A percentile compares a stretch with the other conserved stretches of the same genome.
These are phyloP conservation scores for Blastomyces gilchristii DNA, from an alignment of 2,329 filamentous ascomycete genomes.

Conservation along the genomic window DNA sequence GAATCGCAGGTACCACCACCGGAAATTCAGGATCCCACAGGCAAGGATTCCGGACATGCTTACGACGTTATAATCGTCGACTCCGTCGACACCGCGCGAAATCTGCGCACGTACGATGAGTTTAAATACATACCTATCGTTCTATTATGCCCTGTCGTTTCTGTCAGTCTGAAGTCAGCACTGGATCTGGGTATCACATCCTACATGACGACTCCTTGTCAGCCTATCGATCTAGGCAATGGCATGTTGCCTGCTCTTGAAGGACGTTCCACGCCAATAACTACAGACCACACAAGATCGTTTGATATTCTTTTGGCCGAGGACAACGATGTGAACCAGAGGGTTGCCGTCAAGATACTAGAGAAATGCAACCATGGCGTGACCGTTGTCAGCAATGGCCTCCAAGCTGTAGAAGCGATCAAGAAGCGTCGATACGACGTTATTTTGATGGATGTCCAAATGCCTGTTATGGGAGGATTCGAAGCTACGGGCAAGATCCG, in stretches of 20 bases:
- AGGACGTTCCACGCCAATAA: conserved; percentile 78
- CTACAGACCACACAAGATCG: conserved; percentile 87
- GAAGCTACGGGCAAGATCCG: conserved; percentile 95
- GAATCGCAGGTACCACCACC: conserved; percentile 54
- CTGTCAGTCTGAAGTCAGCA: conserved; percentile 85
- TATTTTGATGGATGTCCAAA: conserved; percentile 98
- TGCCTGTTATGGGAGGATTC: conserved; percentile 99
- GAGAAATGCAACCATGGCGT: conserved; percentile 76
- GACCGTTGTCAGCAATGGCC: conserved; percentile 79
- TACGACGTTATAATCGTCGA: conserved; percentile 97
- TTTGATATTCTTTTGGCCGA: conserved; percentile 93
- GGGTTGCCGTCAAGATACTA: conserved; percentile 88
- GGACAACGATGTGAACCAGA: conserved; percentile 95
- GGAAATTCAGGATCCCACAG: conserved; percentile 42
- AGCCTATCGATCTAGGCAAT: conserved; percentile 87
- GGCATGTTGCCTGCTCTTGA: conserved; percentile 93
- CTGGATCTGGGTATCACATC: conserved; percentile 95
- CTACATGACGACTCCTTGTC: conserved; percentile 95
- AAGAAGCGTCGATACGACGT: conserved; percentile 90
- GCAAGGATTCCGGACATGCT: conserved; percentile 44
- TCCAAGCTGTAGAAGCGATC: conserved; percentile 85
- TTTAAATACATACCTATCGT: conserved; percentile 98
- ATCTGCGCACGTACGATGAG: conserved; percentile 75
- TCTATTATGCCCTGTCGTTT: conserved; percentile 75
- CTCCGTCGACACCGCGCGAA: conserved; percentile 79